Evolutionary conservation across 1,139 yeast species (phyloP).

Genomic region (Pichia sp.): DNA sequence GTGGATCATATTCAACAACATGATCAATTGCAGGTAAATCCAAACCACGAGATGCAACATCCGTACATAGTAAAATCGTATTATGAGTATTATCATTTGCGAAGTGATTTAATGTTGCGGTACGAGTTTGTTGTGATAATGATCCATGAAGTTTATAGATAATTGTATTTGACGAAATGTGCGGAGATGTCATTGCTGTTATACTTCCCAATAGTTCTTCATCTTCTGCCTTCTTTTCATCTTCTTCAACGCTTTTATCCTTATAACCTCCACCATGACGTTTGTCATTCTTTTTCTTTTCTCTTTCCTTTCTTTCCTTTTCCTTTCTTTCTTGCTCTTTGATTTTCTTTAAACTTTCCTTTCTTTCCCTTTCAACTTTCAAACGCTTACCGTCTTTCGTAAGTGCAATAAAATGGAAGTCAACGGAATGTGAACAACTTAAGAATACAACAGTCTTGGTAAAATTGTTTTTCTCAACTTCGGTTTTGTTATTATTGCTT

Average conservation of each 20-base stretch:
- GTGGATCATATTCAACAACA: conserved; percentile 91
- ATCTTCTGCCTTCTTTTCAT: conserved; percentile 29
- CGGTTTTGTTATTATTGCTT: conserved; percentile 25
- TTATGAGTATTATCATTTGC: conserved; percentile 31
- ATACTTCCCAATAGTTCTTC: conserved; percentile 16
- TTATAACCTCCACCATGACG: conserved; percentile 14
- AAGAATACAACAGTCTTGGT: conserved; percentile 75
- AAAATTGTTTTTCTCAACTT: neutral
- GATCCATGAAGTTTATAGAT: conserved; percentile 85
- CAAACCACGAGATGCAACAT: conserved; percentile 95
- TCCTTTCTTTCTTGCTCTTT: conserved; percentile 17
- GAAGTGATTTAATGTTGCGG: conserved; percentile 66
- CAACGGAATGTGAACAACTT: conserved; percentile 92
- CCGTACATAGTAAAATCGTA: conserved; percentile 73
- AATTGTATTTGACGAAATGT: conserved; percentile 39
- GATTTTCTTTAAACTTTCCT: conserved; percentile 8
- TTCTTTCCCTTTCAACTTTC: conserved; percentile 24
- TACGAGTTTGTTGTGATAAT: conserved; percentile 72
- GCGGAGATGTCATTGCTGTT: conserved; percentile 49
- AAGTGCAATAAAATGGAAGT: conserved; percentile 77
- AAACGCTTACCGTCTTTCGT: conserved; percentile 46
- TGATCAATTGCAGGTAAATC: conserved; percentile 94
- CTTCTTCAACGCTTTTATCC: conserved; percentile 21
- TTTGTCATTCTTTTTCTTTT: conserved; percentile 5
- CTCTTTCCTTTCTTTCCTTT: conserved; percentile 26